phyloP scores from a whole-genome alignment of 192 early-diverging fungal genomes.

The Coemansia sp. region DNA sequence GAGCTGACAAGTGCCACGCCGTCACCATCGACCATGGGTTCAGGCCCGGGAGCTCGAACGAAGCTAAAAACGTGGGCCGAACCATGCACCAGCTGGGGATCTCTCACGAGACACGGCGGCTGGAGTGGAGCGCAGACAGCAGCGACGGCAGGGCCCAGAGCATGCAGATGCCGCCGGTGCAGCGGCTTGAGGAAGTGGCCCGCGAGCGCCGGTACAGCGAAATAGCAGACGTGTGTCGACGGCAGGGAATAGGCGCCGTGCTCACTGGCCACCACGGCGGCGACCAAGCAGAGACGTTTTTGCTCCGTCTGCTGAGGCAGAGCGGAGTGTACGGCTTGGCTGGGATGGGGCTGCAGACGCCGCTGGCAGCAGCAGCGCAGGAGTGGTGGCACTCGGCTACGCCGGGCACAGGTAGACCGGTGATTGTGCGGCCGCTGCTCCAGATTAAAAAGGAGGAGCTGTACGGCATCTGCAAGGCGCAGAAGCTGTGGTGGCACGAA shows the following conservation, averaged over 20 bases:
- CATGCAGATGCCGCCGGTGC: constrained; percentile 3
- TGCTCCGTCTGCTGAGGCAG: constrained; percentile 33
- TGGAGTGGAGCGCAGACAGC: not conserved
- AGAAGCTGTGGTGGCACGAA: constrained; percentile 35
- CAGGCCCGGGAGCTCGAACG: constrained; percentile 31
- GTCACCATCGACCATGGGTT: constrained; percentile 48
- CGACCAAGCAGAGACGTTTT: constrained; percentile 51
- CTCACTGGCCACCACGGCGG: constrained; percentile 47
- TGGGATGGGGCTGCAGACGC: constrained; percentile 21
- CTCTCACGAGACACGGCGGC: constrained; percentile 16
- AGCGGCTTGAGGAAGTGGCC: constrained; percentile 38
- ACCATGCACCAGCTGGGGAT: constrained; percentile 32
- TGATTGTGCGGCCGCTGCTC: constrained; percentile 41
- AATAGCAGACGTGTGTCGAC: constrained; percentile 6
- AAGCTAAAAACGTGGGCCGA: constrained; percentile 25
- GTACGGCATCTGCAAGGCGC: constrained; percentile 13
- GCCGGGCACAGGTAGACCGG: no score
- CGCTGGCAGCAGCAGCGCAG: constrained; percentile 2
- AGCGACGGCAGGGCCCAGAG: not conserved
- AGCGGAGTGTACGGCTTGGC: constrained; percentile 43
- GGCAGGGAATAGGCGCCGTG: constrained; percentile 10
- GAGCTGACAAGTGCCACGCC: constrained; percentile 24
- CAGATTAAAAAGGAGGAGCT: constrained; percentile 20
- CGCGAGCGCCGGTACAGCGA: constrained; percentile 31
- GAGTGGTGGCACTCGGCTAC: not conserved